A percentile compares a stretch with the other conserved stretches of the same genome.
Evolutionary conservation across 371 early-diverging fungal genomes (phyloP).

Genomic region (Actinomortierella wolfii): DNA sequence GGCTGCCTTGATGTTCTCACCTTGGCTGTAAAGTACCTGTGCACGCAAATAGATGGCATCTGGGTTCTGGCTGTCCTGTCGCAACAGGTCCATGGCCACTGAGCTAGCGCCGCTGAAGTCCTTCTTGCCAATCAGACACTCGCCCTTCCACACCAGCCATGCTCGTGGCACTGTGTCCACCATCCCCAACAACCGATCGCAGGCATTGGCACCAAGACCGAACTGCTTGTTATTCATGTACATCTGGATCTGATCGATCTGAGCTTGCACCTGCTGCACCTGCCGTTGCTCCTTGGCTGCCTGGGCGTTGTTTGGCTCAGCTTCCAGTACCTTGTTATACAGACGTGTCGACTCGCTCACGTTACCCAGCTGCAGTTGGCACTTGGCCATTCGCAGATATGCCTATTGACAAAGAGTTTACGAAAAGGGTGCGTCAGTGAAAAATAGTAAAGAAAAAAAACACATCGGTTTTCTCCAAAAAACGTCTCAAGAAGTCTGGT

Average conservation of each 20-base stretch:
- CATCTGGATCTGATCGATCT: slow-evolving; percentile 60
- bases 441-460: too few relatives aligned
- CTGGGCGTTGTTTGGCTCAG: slow-evolving; percentile 55
- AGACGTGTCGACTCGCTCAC: slow-evolving; percentile 56
- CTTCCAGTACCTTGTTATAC: slow-evolving; percentile 49
- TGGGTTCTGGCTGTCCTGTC: slow-evolving; percentile 69
- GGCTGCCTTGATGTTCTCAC: slow-evolving; percentile 63
- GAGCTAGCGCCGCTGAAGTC: slow-evolving; percentile 72
- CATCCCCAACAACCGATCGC: slow-evolving; percentile 66
- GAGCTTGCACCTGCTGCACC: slow-evolving; percentile 55
- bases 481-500: too few relatives aligned
- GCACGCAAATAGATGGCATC: slow-evolving; percentile 80
- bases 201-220: slow-evolving; percentile 61
- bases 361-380: slow-evolving; percentile 70
- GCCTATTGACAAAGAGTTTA: slow-evolving; percentile 31
- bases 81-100: slow-evolving; percentile 59
- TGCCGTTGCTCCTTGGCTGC: slow-evolving; percentile 53
- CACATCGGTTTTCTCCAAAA: too few relatives aligned
- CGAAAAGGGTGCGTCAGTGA: slow-evolving; percentile 3
- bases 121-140: slow-evolving; percentile 70
- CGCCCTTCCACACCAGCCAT: slow-evolving; percentile 77
- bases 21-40: slow-evolving; percentile 74
- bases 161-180: slow-evolving; percentile 66
- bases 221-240: slow-evolving; percentile 62
- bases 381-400: slow-evolving; percentile 74